Conservation (phyloP, 306 rosid species). For the Quercus alba region DNA sequence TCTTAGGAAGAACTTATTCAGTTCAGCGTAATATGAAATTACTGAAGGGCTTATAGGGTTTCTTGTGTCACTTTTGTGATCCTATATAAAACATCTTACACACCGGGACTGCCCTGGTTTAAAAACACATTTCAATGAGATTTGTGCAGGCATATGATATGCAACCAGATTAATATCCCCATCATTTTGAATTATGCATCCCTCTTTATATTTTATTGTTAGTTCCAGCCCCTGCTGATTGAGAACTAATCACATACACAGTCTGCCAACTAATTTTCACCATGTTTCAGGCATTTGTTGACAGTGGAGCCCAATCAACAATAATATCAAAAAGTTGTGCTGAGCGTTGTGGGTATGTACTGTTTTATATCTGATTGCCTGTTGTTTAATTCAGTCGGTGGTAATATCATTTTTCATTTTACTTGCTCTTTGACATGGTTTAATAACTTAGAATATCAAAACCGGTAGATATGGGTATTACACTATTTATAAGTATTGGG, state of each 20-base stretch:
- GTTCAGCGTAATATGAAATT: slow-evolving; percentile 15
- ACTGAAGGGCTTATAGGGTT: not conserved
- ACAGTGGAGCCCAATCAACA: slow-evolving; percentile 98
- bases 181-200: slow-evolving; percentile 6
- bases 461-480: not conserved
- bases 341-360: slow-evolving; percentile 90
- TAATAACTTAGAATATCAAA: not conserved
- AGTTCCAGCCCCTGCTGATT: not conserved
- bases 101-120: not conserved
- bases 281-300: slow-evolving; percentile 88
- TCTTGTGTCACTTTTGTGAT: slow-evolving; percentile 2
- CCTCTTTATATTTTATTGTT: not conserved
- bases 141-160: not conserved
- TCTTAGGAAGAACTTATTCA: slow-evolving; percentile 7
- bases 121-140: not conserved
- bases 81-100: slow-evolving; percentile 1
- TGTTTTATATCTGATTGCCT: slow-evolving; percentile 16
- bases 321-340: slow-evolving; percentile 97
- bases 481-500: not conserved
- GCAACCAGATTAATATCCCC: not conserved
- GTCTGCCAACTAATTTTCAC: slow-evolving; percentile 6
- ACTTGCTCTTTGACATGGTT: slow-evolving; percentile 5
- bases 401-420: slow-evolving; percentile 1
- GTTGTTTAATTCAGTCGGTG: not conserved
- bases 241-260: not conserved